Conservation (phyloP, 2,329 filamentous ascomycete species). For the Fusarium pseudoanthophilum region DNA sequence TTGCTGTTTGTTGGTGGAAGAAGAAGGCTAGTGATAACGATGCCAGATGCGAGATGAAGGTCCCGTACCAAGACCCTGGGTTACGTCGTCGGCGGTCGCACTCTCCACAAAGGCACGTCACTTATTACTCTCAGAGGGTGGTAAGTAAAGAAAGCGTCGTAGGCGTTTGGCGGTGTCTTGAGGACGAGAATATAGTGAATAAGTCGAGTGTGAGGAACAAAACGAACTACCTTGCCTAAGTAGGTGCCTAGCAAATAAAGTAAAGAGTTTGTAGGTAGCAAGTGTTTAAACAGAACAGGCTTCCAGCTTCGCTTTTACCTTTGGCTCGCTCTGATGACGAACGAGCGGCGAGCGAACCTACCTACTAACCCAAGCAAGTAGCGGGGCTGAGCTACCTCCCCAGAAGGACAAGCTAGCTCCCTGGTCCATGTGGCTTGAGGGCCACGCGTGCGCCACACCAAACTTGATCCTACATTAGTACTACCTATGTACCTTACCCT, state of each 20-base stretch:
- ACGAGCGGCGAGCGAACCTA: slow-evolving; percentile 21
- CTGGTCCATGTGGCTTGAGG: slow-evolving; percentile 19
- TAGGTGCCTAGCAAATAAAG: neutral
- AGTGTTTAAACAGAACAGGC: slow-evolving; percentile 26
- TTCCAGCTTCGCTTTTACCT: slow-evolving; percentile 6
- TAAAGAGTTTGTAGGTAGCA: neutral
- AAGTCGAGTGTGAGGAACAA: neutral
- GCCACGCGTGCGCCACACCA: slow-evolving; percentile 36
- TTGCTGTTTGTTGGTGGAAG: neutral
- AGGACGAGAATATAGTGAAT: neutral
- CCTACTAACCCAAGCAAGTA: neutral
- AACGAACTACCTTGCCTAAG: neutral
- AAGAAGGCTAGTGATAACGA: slow-evolving; percentile 2
- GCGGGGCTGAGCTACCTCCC: slow-evolving; percentile 34
- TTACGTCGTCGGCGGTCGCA: slow-evolving; percentile 31
- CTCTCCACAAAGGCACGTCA: slow-evolving; percentile 38
- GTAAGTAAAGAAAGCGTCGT: slow-evolving; percentile 1
- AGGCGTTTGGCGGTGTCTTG: neutral
- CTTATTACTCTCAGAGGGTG: slow-evolving; percentile 6
- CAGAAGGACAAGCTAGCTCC: slow-evolving; percentile 16
- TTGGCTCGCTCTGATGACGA: slow-evolving; percentile 35
- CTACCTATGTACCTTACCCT: no score
- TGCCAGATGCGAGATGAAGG: slow-evolving; percentile 25
- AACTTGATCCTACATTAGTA: neutral
- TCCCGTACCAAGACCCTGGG: slow-evolving; percentile 32